These are phyloP conservation scores for Boletus reticulatus DNA, from an alignment of 768 basidiomycete genomes.

Conservation along the genomic window DNA sequence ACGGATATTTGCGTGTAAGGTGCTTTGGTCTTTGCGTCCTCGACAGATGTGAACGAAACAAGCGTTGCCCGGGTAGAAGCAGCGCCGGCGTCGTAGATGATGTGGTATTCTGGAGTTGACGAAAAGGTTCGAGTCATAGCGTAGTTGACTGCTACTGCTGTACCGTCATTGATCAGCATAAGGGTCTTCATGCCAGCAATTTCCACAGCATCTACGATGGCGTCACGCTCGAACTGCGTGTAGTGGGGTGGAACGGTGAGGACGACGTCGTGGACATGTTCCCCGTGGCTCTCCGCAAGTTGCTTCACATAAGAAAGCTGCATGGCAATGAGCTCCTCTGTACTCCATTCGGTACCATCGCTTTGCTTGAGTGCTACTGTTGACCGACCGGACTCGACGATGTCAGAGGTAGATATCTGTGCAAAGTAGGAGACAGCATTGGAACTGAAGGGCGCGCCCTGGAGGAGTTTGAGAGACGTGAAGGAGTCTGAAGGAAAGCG, in stretches of 20 bases:
- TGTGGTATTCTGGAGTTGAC: conserved; percentile 71
- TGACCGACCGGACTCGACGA: conserved; percentile 53
- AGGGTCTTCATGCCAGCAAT: conserved; percentile 83
- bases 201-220: conserved; percentile 89
- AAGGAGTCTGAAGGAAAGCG: conserved; percentile 90
- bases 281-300: conserved; percentile 76
- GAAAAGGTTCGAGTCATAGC: conserved; percentile 92
- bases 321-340: conserved; percentile 93
- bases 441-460: conserved; percentile 66
- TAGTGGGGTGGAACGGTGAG: conserved; percentile 91
- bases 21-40: conserved; percentile 47
- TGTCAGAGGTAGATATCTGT: conserved; percentile 52
- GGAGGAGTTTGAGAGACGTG: conserved; percentile 79
- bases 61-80: conserved; percentile 77
- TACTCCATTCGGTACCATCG: conserved; percentile 69
- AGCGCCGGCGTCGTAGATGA: conserved; percentile 95
- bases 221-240: conserved; percentile 87
- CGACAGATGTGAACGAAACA: conserved; percentile 56
- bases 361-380: conserved; percentile 60
- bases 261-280: conserved; percentile 80
- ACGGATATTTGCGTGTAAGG: conserved; percentile 71
- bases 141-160: conserved; percentile 95
- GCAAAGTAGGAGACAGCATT: conserved; percentile 56
- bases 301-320: conserved; percentile 88
- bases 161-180: conserved; percentile 88